Evolutionary conservation across 495 filamentous ascomycete genomes (phyloP), one percentile per base, ranked within the genome.

Genomic region (Cercophora samala): DNA sequence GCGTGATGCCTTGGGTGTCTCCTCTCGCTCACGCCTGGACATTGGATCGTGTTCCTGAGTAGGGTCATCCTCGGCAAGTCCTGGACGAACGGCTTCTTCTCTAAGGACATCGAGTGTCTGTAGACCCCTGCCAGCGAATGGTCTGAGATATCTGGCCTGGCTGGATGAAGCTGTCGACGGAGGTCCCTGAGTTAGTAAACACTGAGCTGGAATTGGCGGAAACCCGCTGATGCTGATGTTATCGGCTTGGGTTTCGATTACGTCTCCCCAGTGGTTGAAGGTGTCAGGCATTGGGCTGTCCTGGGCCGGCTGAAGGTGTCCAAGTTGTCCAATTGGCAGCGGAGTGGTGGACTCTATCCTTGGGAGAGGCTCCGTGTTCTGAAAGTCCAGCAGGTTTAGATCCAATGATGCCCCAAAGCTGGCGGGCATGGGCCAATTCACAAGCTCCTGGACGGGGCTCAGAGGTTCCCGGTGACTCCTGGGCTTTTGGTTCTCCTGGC

Each of bases 141-240:
- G 83, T 22, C 77, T 74, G 32, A 81, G 71, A 64, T 83, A 83
- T 60, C 76, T 74, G 23, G 77, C 67, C 55, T 80, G 79, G 53
- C 79, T 79, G 5, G 82, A 82, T 1, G 80, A 79, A 1, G 81
- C 76, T 11, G 76, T 80, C 21, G 82, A 84, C 24, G 81, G 79
- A 15, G 79, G 72, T 60, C 25, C 9, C n/a, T 79, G 77, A 15
- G 68, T 66, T 68, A 84, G 68, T 42, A 84, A 66, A 67, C 81
- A 84, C 65, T 86, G 80, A 42, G 80, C 79, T n/a, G 81, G 83
- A 55, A 86, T 81, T 21, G 83, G 78, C 2, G 82, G 79, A n/a
- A 83, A 68, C 26, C 74, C 70, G 58, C 64, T 68, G 70, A 56
- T 1, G n/a, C 53, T 19, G n/a, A 23, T 21, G 22, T 21, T 23